These are phyloP conservation scores for Geranium rotundifolium DNA, from an alignment of 345 rosid genomes.

Conservation along the genomic window DNA sequence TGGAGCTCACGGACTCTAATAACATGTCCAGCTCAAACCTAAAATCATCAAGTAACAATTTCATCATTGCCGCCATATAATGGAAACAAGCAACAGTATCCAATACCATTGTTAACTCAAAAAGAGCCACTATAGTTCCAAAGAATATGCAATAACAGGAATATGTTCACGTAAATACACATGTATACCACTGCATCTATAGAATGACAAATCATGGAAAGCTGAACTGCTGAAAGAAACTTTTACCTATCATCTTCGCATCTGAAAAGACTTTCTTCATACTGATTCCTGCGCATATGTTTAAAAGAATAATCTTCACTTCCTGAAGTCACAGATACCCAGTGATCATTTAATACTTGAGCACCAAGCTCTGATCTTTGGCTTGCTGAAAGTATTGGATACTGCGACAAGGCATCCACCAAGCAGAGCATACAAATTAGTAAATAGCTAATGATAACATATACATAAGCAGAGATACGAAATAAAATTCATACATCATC, in stretches of 20 bases:
- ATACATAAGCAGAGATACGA: background rate
- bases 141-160: background rate
- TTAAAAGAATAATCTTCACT: constrained; percentile 94
- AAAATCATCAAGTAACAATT: constrained; percentile 4
- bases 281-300: constrained; percentile 95
- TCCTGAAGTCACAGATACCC: constrained; percentile 98
- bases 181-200: too few species aligned
- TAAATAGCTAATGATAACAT: too few species aligned
- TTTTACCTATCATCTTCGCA: constrained; percentile 95
- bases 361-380: constrained; percentile 75
- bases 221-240: background rate
- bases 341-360: constrained; percentile 81
- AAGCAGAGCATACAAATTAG: background rate
- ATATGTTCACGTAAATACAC: background rate
- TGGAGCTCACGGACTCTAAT: constrained; percentile 83
- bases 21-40: constrained; percentile 99
- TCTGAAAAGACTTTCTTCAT: constrained; percentile 92
- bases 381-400: constrained; percentile 75
- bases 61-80: background rate
- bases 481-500: constrained; percentile 46
- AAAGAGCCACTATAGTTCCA: background rate
- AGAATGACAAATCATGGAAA: background rate
- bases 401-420: constrained; percentile 29
- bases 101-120: background rate
- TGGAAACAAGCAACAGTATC: background rate